Conservation (phyloP, 768 basidiomycete species). For the Arthromyces matolae region DNA sequence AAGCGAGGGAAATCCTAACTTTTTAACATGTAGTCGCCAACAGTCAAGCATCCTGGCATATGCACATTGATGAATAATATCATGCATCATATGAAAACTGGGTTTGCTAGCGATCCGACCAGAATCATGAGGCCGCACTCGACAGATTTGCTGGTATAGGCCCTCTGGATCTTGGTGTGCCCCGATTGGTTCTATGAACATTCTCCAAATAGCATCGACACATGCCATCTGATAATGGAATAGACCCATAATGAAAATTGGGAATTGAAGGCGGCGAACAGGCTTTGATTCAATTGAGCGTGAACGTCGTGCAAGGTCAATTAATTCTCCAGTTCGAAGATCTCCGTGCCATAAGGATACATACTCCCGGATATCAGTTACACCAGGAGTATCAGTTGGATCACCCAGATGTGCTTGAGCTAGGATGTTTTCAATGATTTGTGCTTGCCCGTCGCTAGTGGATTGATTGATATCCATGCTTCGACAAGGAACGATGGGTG, state of each 20-base stretch:
- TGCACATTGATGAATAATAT: constrained; percentile 21
- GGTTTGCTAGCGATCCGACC: constrained; percentile 21
- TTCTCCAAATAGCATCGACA: constrained; percentile 10
- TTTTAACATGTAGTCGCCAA: constrained; percentile 17
- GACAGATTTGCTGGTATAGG: constrained; percentile 5
- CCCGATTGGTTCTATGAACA: constrained; percentile 6
- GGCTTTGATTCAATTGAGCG: constrained; percentile 16
- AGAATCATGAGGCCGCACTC: constrained; percentile 24
- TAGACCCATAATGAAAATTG: constrained; percentile 9
- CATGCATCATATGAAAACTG: constrained; percentile 26
- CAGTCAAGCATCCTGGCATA: constrained; percentile 13
- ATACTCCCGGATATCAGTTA: constrained; percentile 9
- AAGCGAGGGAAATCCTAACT: constrained; percentile 7
- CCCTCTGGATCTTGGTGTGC: constrained; percentile 6
- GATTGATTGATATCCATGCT: constrained; percentile 20
- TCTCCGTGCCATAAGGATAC: constrained; percentile 19
- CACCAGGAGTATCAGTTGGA: neutral
- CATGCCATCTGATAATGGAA: constrained; percentile 18
- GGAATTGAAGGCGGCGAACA: constrained; percentile 5
- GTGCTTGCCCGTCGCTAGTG: constrained; percentile 12
- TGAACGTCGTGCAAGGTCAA: constrained; percentile 7
- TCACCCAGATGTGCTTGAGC: constrained; percentile 12
- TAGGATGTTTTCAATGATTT: constrained; percentile 16
- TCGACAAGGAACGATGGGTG: constrained; percentile 4
- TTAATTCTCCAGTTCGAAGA: constrained; percentile 17